A percentile compares a stretch with the other conserved stretches of the same genome.
Conservation (phyloP, 106 monocot genomes). For the Agapanthus africanus region DNA sequence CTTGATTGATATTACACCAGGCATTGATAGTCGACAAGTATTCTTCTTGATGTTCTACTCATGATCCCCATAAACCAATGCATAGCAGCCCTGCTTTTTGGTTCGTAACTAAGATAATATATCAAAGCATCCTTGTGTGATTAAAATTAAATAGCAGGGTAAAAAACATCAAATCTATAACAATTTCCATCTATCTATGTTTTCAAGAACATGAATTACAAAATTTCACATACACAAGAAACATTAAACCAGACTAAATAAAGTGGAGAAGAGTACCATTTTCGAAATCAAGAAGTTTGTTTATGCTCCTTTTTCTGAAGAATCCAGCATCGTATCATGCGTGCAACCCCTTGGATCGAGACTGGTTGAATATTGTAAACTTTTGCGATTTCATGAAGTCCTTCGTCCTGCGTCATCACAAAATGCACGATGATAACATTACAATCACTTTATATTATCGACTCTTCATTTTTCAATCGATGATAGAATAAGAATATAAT, state of each 20-base stretch:
- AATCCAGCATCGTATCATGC: slow-evolving; percentile 82
- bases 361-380: slow-evolving; percentile 55
- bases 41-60: too few species aligned
- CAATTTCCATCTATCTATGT: too few species aligned
- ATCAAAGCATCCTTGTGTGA: too few species aligned
- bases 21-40: too few species aligned
- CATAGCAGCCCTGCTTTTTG: too few species aligned
- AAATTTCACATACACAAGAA: neutral
- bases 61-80: too few species aligned
- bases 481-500: neutral
- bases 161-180: too few species aligned
- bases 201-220: neutral
- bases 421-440: neutral
- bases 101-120: too few species aligned
- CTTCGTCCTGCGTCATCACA: slow-evolving; percentile 48
- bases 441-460: slow-evolving; percentile 4
- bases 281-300: slow-evolving; percentile 18
- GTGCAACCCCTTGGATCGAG: slow-evolving; percentile 60
- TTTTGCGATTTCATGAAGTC: slow-evolving; percentile 54
- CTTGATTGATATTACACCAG: too few species aligned
- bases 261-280: neutral
- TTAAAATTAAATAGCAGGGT: too few species aligned
- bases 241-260: neutral
- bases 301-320: slow-evolving; percentile 57
- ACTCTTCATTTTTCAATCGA: too few species aligned